These are phyloP conservation scores for Cardamine chenopodiifolia DNA, from an alignment of 345 rosid genomes.

Conservation along the genomic window DNA sequence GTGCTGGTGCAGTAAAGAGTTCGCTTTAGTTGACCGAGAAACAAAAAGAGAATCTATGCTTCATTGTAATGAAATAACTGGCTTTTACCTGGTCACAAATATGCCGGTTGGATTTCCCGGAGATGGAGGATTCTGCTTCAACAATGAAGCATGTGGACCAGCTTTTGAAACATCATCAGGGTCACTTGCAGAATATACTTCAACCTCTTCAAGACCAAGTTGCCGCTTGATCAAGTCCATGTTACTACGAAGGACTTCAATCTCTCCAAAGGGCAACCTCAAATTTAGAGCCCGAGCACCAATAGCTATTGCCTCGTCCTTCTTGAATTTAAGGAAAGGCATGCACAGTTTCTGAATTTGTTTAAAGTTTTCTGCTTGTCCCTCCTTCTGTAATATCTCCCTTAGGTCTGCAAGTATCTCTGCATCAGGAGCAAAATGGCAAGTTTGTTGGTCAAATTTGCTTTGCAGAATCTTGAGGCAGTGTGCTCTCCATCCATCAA, in stretches of 20 bases:
- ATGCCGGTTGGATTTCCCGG: constrained; percentile 87
- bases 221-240: constrained; percentile 79
- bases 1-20: not conserved
- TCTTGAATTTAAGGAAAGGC: constrained; percentile 93
- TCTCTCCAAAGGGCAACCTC: constrained; percentile 84
- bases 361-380: constrained; percentile 61
- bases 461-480: constrained; percentile 72
- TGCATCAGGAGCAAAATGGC: constrained; percentile 61
- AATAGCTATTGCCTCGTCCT: constrained; percentile 66
- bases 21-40: not conserved
- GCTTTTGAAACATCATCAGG: constrained; percentile 54
- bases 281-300: constrained; percentile 78
- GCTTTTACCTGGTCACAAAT: constrained; percentile 57
- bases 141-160: constrained; percentile 54
- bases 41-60: not conserved
- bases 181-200: constrained; percentile 55
- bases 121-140: constrained; percentile 73
- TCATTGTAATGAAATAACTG: constrained; percentile 2
- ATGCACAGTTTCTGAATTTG: constrained; percentile 73
- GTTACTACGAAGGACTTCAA: constrained; percentile 74
- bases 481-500: constrained; percentile 86
- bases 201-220: constrained; percentile 67
- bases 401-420: constrained; percentile 68
- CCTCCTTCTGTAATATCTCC: constrained; percentile 67
- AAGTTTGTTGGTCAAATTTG: constrained; percentile 52